These are phyloP conservation scores for Fistulinella cinereoalba DNA, from an alignment of 1,284 basidiomycete species.

Conservation along the genomic window DNA sequence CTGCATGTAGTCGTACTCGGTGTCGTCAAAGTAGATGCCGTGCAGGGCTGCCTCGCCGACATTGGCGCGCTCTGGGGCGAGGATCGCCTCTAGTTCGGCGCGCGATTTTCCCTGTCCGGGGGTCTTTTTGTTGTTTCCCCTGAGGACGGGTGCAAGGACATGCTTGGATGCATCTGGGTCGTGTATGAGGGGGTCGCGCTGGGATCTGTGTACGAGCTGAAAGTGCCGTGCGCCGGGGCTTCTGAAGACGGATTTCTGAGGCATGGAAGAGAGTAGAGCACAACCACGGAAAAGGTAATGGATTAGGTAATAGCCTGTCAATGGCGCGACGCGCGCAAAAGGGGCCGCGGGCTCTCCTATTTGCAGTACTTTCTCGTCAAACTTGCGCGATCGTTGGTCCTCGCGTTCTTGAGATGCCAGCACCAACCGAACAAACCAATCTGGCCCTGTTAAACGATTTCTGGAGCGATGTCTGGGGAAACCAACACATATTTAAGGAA, in stretches of 20 bases:
- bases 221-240: conserved; percentile 89
- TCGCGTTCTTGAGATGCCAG: no score
- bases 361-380: no score
- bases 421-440: no score
- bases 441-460: background rate
- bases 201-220: conserved; percentile 96
- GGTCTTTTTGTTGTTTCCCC: conserved; percentile 71
- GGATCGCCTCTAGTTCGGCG: conserved; percentile 64
- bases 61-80: conserved; percentile 54
- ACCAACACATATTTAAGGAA: no score
- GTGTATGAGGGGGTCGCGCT: conserved; percentile 92
- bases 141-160: conserved; percentile 82
- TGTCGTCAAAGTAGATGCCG: conserved; percentile 95
- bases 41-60: conserved; percentile 89
- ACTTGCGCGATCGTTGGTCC: no score
- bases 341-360: no score
- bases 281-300: no score
- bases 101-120: conserved; percentile 67
- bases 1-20: conserved; percentile 99
- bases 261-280: conserved; percentile 39
- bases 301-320: conserved; percentile 32
- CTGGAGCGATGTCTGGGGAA: no score
- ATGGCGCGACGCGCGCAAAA: no score
- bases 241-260: conserved; percentile 83
- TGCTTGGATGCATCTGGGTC: conserved; percentile 88